Base-by-base conservation (phyloP, 306 rosid species). In the Cicer cuneatum region DNA sequence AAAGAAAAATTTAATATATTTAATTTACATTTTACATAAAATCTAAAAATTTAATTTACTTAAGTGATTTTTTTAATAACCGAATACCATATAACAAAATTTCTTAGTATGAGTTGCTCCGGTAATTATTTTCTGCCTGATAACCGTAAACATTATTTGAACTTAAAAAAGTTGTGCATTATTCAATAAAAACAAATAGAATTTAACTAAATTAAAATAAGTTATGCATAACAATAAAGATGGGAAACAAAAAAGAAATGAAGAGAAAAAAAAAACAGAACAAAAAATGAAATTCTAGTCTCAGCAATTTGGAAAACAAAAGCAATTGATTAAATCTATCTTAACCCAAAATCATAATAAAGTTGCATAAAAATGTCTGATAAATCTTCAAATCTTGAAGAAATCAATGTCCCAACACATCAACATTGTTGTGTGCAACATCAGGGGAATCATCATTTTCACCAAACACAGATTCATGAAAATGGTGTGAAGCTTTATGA, bases 381-480 rank as follows among this genome's bases (percentile, higher is more conserved):
- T 42, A 9, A 14, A 7, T 42, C 53, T 11, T 14, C 3, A 6
- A 29, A 29, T 62, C 8, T 6, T 65, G 0, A 10, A 15, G 3
- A 40, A 7, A 58, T 78, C 81, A 81, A 70, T 81, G 81, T 0
- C 84, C 85, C 74, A 81, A 70, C 0, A 75, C 74, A 45, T 70
- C 3, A 7, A 81, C 64, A 37, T 81, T 71, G 24, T 63, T 81
- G 56, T 76, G 57, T 1, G 69, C 47, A 24, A 71, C 4, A 63
- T 75, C 24, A 0, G 78, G 78, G 1, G 84, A 79, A 16, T 75
- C 81, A 2, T 69, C 71, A 47, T 1, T 4, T 29, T 52, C 66
- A 10, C 41, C 67, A 1, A 15, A 2, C 2, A 42, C 0, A 0
- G 9, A 18, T 1, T 16, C 49, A 4, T 29, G 69, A 7, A 41